Evolutionary conservation across 2,329 filamentous ascomycete species (phyloP), one percentile per base, ranked within the genome.

Genomic region (Colletotrichum graminicola): DNA sequence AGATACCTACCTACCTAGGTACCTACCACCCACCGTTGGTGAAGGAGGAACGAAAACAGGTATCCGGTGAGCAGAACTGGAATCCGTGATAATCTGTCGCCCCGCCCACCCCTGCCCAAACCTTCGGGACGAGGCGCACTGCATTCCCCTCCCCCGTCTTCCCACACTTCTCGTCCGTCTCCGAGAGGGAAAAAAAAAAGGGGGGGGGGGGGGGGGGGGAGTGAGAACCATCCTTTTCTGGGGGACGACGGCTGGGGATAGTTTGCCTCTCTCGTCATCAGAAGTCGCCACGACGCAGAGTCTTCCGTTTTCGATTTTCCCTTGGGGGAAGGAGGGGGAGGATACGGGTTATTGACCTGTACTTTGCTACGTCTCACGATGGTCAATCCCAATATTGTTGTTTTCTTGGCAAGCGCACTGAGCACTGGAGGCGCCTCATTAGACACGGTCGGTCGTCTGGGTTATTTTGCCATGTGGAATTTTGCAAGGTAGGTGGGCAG

Each of bases 31-130:
- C 29, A 29, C 2, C 29, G 4, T 29, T 47, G 21, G 21, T 3
- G 52, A 34, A 5, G 21, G 5, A 21, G 54, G 16, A 34, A 8
- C n/a, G 23, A 36, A 23, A 55, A 34, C 36, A 39, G n/a, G 18
- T 21, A 12, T 36, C 32, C 54, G n/a, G 14, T 56, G 54, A 12
- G 34, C 34, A 26, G n/a, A 41, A n/a, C 54, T 56, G 54, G 54
- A 56, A 56, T 56, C 54, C 54, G 34, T n/a, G 12, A 23, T 56
- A 23, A 56, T 56, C n/a, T 26, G n/a, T 23, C 54, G 54, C 54
- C 54, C 39, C n/a, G n/a, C n/a, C 54, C 49, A 56, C 14, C 54
- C 54, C 34, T 56, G 54, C 34, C 34, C 34, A 34, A 41, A 39
- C 12, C 34, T 56, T 56, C 34, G 54, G 54, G 12, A 26, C n/a